Conservation (phyloP, 2,329 filamentous ascomycete genomes). For the Cadophora gregata region DNA sequence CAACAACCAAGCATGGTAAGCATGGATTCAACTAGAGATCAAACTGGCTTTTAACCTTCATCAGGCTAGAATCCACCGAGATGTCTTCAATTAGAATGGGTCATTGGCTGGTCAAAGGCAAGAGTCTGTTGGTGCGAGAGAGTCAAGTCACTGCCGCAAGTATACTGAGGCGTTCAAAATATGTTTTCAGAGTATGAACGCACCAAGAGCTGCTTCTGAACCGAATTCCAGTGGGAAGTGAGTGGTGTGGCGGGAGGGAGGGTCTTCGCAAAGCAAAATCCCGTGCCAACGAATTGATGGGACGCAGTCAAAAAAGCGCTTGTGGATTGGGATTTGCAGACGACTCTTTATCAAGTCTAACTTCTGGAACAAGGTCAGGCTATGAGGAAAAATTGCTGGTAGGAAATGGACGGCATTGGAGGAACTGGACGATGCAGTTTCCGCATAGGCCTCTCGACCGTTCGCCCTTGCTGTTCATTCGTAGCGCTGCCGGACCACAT, state of each 20-base stretch:
- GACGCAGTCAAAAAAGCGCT: not conserved
- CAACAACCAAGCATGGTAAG: not conserved
- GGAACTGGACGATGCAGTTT: not conserved
- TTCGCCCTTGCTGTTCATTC: not conserved
- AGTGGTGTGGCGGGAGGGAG: not conserved
- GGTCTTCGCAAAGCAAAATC: not conserved
- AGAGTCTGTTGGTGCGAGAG: not conserved
- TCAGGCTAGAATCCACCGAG: not conserved
- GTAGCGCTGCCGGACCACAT: not conserved
- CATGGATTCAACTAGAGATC: not conserved
- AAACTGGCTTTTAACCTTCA: not conserved
- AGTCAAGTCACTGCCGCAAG: not conserved
- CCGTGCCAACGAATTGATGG: slow-evolving; percentile 9
- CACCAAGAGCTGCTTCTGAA: not conserved
- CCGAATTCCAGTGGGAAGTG: not conserved
- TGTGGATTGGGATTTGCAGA: too few relatives aligned
- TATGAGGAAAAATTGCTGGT: not conserved
- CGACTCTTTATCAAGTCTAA: not conserved
- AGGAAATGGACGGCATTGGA: not conserved
- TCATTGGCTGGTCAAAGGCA: not conserved
- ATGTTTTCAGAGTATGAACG: not conserved
- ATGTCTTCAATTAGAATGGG: not conserved
- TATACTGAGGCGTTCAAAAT: not conserved
- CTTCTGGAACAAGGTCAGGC: not conserved
- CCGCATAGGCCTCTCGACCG: not conserved